A percentile compares a stretch with the other conserved stretches of the same genome.
Conservation (phyloP, 176 grass and related monocot species). For the Alloteropsis semialata region DNA sequence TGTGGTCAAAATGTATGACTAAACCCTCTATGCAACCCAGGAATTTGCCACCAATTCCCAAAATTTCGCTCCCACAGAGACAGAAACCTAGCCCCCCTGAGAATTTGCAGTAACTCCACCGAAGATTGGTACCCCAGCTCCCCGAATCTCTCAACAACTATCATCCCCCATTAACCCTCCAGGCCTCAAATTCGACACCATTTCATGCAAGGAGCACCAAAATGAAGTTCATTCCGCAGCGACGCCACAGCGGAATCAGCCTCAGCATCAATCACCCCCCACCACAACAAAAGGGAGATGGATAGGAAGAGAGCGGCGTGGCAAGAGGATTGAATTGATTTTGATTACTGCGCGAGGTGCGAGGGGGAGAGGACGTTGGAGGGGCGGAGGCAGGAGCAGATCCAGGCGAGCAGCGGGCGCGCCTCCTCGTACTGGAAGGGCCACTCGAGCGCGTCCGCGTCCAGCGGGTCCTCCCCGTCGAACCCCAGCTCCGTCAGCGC, state of each 20-base stretch:
- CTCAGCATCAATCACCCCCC: background rate
- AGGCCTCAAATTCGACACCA: background rate
- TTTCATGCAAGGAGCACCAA: background rate
- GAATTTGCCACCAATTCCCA: background rate
- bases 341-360: slow-evolving; percentile 73
- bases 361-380: slow-evolving; percentile 89
- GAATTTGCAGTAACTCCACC: background rate
- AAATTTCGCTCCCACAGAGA: background rate
- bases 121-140: background rate
- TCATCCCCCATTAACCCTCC: background rate
- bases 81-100: background rate
- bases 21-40: background rate
- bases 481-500: slow-evolving; percentile 84
- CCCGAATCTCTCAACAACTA: background rate
- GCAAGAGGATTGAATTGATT: background rate
- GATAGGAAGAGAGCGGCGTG: background rate
- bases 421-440: slow-evolving; percentile 99
- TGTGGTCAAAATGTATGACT: background rate
- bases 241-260: background rate
- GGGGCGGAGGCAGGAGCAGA: slow-evolving; percentile 97
- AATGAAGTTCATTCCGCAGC: background rate
- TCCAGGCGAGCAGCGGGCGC: slow-evolving; percentile 88
- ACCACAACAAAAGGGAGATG: background rate
- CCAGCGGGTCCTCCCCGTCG: slow-evolving; percentile 82
- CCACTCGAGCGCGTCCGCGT: slow-evolving; percentile 98